phyloP scores from a whole-genome alignment of 345 rosid species.

The Citrus cavaleriei region DNA sequence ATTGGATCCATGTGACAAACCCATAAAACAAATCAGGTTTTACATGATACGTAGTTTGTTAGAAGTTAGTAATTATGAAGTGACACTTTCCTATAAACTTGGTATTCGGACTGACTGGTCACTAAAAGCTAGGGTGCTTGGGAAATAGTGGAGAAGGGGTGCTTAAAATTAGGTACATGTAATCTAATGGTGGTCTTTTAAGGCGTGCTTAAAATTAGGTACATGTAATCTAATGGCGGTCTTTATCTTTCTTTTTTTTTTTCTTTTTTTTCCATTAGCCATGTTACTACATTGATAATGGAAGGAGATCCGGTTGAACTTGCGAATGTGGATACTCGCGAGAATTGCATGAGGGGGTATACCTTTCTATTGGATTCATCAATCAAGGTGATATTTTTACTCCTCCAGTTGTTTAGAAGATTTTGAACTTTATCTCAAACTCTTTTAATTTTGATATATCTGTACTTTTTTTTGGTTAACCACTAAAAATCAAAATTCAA shows the following conservation, averaged over 20 bases:
- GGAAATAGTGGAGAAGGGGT: neutral
- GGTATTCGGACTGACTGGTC: neutral
- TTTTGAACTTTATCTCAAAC: neutral
- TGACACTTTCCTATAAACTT: neutral
- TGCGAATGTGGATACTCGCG: conserved; percentile 53
- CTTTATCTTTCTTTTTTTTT: no score
- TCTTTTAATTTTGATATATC: neutral
- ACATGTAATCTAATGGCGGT: no score
- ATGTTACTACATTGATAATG: conserved; percentile 50
- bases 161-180: neutral
- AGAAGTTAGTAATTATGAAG: neutral
- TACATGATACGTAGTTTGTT: neutral
- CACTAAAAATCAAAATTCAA: neutral
- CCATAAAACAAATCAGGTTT: neutral
- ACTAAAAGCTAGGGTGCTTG: neutral
- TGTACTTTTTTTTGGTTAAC: neutral
- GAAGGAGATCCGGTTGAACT: conserved; percentile 64
- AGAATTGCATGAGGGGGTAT: conserved; percentile 64
- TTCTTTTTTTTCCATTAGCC: conserved; percentile 29
- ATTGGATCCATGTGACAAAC: neutral
- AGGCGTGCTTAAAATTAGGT: neutral
- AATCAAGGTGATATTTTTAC: conserved; percentile 41
- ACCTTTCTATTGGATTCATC: conserved; percentile 63
- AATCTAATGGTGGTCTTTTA: no score
- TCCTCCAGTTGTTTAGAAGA: neutral